Evolutionary conservation across 2,329 filamentous ascomycete genomes (phyloP).

Genomic region (Apiospora arundinis): DNA sequence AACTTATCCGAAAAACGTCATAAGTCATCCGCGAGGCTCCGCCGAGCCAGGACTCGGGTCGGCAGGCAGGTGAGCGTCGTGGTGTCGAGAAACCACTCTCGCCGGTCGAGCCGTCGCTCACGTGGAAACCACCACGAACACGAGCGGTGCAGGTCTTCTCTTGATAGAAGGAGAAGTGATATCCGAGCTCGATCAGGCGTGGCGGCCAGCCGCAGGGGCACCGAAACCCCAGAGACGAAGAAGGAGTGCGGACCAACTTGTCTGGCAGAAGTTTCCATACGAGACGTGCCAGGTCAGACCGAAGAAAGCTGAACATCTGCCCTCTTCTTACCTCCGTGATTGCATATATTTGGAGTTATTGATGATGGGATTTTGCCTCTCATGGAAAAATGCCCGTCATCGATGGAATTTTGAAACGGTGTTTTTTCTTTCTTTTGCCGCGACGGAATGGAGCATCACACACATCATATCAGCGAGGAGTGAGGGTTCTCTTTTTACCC

Average conservation of each 20-base stretch:
- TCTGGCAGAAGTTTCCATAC: background rate
- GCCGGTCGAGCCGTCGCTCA: background rate
- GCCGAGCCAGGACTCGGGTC: constrained; percentile 4
- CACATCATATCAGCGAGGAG: constrained; percentile 17
- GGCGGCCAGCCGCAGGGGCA: background rate
- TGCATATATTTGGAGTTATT: constrained; percentile 12
- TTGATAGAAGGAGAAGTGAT: background rate
- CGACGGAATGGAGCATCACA: constrained; percentile 4
- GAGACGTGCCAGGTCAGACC: background rate
- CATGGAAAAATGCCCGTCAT: background rate
- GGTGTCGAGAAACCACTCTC: background rate
- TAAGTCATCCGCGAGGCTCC: constrained; percentile 8
- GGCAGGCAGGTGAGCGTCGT: background rate
- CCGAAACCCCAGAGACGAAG: too few species aligned
- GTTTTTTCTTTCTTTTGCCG: constrained; percentile 1
- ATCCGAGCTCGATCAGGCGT: background rate
- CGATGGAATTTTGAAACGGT: background rate
- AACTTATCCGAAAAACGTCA: constrained; percentile 4
- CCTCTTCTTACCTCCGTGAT: background rate
- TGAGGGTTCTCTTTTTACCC: constrained; percentile 7
- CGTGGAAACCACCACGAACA: background rate
- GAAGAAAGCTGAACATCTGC: background rate
- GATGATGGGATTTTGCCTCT: background rate
- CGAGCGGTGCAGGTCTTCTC: background rate
- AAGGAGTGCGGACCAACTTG: background rate